These are phyloP conservation scores for Senna siamea DNA, from an alignment of 306 rosid species.

Conservation along the genomic window DNA sequence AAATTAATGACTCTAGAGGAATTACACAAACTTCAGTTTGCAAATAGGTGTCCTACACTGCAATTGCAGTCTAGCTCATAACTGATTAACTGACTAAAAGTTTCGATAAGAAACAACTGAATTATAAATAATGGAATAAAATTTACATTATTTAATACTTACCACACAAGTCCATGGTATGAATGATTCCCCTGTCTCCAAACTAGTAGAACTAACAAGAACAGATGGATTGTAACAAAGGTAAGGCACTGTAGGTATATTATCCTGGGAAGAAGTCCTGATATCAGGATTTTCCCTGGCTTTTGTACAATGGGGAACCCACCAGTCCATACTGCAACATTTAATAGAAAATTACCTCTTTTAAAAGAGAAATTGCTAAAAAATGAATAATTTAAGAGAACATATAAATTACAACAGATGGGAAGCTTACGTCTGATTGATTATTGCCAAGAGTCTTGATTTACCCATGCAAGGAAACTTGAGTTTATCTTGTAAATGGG, in stretches of 20 bases:
- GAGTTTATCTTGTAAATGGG: conserved; percentile 36
- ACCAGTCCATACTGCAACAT: conserved; percentile 36
- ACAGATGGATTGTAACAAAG: conserved; percentile 4
- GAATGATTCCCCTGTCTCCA: not conserved
- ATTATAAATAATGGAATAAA: not conserved
- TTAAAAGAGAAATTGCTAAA: not conserved
- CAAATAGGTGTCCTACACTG: not conserved
- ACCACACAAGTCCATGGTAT: conserved; percentile 10
- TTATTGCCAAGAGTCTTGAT: conserved; percentile 37
- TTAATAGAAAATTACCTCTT: not conserved
- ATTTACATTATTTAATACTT: not conserved
- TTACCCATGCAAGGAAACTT: conserved; percentile 32
- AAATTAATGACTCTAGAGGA: not conserved
- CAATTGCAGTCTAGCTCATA: conserved; percentile 6
- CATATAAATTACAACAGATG: conserved; percentile 1
- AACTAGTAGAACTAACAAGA: conserved; percentile 3
- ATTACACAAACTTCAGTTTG: conserved; percentile 1
- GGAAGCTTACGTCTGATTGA: conserved; percentile 29
- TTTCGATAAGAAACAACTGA: not conserved
- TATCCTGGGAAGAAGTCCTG: conserved; percentile 13
- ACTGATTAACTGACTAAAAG: not conserved
- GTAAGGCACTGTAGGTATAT: conserved; percentile 19
- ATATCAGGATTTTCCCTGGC: conserved; percentile 17
- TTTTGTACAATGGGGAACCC: conserved; percentile 24
- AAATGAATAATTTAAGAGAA: not conserved